These are phyloP conservation scores for Avena eriantha DNA, from an alignment of 176 grass and related monocot species.

Conservation along the genomic window DNA sequence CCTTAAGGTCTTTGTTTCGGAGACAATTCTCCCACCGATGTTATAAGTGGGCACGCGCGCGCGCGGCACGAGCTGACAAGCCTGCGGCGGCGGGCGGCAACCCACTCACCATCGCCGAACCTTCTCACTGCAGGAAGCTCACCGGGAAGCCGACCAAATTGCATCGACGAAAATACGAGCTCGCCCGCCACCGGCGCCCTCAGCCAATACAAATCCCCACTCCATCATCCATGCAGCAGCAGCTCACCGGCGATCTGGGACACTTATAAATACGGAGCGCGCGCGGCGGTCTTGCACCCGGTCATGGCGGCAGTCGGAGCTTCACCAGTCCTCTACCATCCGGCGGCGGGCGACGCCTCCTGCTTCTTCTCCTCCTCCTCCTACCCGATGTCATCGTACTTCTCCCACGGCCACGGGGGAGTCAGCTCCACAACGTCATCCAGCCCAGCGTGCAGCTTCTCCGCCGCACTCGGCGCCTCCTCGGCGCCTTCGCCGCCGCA, in stretches of 20 bases:
- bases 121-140: constrained; percentile 61
- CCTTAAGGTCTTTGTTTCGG: constrained; percentile 9
- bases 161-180: neutral
- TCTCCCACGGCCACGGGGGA: constrained; percentile 50
- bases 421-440: constrained; percentile 40
- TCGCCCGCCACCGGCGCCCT: neutral
- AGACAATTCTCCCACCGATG: constrained; percentile 37
- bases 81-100: constrained; percentile 39
- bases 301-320: constrained; percentile 65
- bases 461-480: constrained; percentile 44
- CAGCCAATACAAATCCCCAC: constrained; percentile 27
- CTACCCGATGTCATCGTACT: constrained; percentile 47
- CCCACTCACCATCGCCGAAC: constrained; percentile 55
- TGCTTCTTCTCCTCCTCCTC: constrained; percentile 3
- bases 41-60: constrained; percentile 30
- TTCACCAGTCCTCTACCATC: constrained; percentile 50
- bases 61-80: neutral
- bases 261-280: constrained; percentile 57
- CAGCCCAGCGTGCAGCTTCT: constrained; percentile 54
- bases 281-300: constrained; percentile 11
- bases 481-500: neutral
- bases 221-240: constrained; percentile 34
- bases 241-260: neutral
- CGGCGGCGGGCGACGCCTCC: constrained; percentile 29
- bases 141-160: constrained; percentile 46